Base-by-base conservation (phyloP, 2,329 filamentous ascomycete species). In the Pseudocercospora pini-densiflorae region DNA sequence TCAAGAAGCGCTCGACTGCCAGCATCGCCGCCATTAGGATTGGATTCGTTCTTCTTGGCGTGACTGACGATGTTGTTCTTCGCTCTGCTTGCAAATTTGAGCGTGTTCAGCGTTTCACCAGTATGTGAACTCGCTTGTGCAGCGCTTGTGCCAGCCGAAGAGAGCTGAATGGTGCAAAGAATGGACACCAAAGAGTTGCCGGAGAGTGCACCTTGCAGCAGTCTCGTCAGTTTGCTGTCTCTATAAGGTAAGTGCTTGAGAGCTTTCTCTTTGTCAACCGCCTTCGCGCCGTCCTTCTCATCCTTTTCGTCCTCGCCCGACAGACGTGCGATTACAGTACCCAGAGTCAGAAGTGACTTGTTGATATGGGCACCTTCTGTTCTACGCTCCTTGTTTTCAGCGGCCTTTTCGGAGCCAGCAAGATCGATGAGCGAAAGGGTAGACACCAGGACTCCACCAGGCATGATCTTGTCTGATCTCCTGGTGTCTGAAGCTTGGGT, bases 11-110 rank as follows among this genome's bases (percentile, higher is more conserved):
- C 94, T 64, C 93, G 87, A 54, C 93, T 93, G 27, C 91, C 92
- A 10, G 93, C 91, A 79, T 97, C 94, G 16, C 83, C 85, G n/a
- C 89, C 90, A 45, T 91, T 90, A 47, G 86, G 85, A 24, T 94
- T 83, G 2, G 94, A 93, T 78, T 98, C 95, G 6, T 94, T 94
- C 76, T 89, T 92, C 84, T 97, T 98, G 36, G 95, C 95, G 80
- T 98, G 94, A 73, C 93, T 97, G 76, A 98, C 90, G 75, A 99
- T 97, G 77, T 91, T 99, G 80, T 99, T 99, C 85, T 97, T 97
- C 53, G 95, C 95, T 74, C 95, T 88, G 10, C 94, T 95, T 1
- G 95, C 95, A 77, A 99, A 99, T 75, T 98, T 99, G 68, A 99
- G 84, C 0, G 95, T 99, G 77, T 97, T 99, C 63, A 99, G 82